phyloP scores from a whole-genome alignment of 2,329 filamentous ascomycete genomes.

The Trichophyton mentagrophytes region DNA sequence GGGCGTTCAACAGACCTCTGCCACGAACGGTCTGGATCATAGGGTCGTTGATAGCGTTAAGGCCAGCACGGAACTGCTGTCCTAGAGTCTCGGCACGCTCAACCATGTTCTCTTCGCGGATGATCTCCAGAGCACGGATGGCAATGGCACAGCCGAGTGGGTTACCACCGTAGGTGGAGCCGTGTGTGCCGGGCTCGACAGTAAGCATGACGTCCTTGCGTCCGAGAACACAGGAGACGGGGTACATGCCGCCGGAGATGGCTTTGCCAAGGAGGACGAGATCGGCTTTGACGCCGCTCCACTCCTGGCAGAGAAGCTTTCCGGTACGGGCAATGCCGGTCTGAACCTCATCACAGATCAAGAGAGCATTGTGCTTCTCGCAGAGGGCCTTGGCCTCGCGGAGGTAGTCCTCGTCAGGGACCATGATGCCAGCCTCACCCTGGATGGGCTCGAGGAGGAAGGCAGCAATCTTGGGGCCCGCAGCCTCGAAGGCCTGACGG shows the following conservation, averaged over 20 bases:
- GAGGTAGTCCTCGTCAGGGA: conserved; percentile 83
- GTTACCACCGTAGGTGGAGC: conserved; percentile 97
- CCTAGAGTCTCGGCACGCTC: conserved; percentile 71
- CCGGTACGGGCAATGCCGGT: conserved; percentile 93
- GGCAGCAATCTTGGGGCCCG: conserved; percentile 75
- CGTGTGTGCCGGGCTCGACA: conserved; percentile 90
- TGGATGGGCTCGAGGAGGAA: conserved; percentile 96
- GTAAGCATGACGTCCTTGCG: conserved; percentile 89
- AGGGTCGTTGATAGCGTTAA: conserved; percentile 62
- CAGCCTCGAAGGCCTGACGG: conserved; percentile 62
- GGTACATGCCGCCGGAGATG: conserved; percentile 97
- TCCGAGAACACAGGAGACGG: conserved; percentile 85
- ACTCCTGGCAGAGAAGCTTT: conserved; percentile 84
- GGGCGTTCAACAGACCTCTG: conserved; percentile 88
- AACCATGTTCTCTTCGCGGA: conserved; percentile 81
- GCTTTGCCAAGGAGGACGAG: conserved; percentile 92
- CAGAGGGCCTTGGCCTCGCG: conserved; percentile 68
- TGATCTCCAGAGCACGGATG: conserved; percentile 84
- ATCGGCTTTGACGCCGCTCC: conserved; percentile 90
- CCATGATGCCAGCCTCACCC: conserved; percentile 92
- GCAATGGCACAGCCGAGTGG: conserved; percentile 90
- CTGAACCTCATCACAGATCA: conserved; percentile 98
- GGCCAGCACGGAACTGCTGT: conserved; percentile 65
- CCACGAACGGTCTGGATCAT: conserved; percentile 75
- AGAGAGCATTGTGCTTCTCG: conserved; percentile 84